Evolutionary conservation across 192 early-diverging fungal genomes (phyloP).

Genomic region (Backusella australiensis): DNA sequence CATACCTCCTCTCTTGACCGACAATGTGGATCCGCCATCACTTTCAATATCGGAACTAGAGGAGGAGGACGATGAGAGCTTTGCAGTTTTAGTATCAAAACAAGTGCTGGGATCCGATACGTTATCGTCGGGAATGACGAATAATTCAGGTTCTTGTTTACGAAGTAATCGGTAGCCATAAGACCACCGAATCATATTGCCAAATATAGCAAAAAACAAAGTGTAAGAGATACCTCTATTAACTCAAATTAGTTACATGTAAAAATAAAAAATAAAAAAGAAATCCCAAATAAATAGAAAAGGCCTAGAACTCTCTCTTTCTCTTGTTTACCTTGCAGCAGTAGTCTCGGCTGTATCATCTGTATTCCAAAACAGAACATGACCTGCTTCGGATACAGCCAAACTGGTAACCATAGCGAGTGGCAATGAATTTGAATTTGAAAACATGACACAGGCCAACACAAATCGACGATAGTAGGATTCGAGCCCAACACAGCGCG

Average conservation of each 20-base stretch:
- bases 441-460: conserved; percentile 64
- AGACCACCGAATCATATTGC: conserved; percentile 81
- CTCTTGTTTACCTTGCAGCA: conserved; percentile 41
- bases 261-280: background rate
- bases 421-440: conserved; percentile 73
- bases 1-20: background rate
- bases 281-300: background rate
- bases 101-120: background rate
- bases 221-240: conserved; percentile 73
- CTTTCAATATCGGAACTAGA: background rate
- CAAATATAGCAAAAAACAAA: conserved; percentile 77
- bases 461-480: conserved; percentile 61
- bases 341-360: conserved; percentile 44
- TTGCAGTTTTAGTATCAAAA: background rate
- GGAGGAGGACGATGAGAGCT: no score
- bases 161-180: conserved; percentile 68
- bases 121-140: background rate
- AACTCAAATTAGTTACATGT: background rate
- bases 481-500: conserved; percentile 41
- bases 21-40: background rate
- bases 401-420: conserved; percentile 66
- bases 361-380: conserved; percentile 39
- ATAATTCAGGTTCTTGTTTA: conserved; percentile 12
- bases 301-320: background rate
- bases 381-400: conserved; percentile 48